Evolutionary conservation across 768 basidiomycete species (phyloP), one percentile per base, ranked within the genome.

Genomic region (Leccinum longicurvipes): DNA sequence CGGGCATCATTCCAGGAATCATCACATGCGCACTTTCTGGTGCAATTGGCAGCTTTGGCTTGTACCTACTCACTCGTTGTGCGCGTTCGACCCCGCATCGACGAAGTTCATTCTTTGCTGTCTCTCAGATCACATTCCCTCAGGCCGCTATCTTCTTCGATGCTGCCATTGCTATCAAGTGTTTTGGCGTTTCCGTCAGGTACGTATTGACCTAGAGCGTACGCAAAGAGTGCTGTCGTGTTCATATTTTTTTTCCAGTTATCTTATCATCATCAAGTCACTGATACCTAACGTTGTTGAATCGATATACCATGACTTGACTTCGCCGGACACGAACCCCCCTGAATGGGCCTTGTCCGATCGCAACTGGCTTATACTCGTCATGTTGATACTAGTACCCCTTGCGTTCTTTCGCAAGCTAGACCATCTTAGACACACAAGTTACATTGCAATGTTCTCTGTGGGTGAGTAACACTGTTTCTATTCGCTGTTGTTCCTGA

Each of bases 181-280:
- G 96, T 71, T 97, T 97, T 67, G 96, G 96, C 19, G 96, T 98
- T 3, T 93, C 91, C 31, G 86, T 95, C 63, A 93, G 92, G 82
- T 93, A 73, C 46, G 81, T 34, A 21, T 50, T 25, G 36, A 29
- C 44, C 53, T 51, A 44, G 47, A 51, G 25, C 28, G 36, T 29
- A 19, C 23, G 2, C 6, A 15, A 50, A 42, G 12, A 27, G 34
- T 44, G 21, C 17, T 47, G 39, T 50, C 36, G 49, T 44, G 9
- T 50, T 8, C 23, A 12, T n/a, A 46, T 24, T 4, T 24, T 41
- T 36, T 50, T 47, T 8, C 19, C 62, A 92, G 90, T 67, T 92
- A 93, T 69, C 78, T 93, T 57, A 95, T 94, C 65, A 93, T 96
- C 62, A 84, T 94, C 71, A 92, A 98, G 76, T 87, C 89, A 8